Percentiles rank a stretch among this genome's conserved stretches.
These are phyloP conservation scores for Polyporus tsugae DNA, from an alignment of 1,284 basidiomycete genomes.

Conservation along the genomic window DNA sequence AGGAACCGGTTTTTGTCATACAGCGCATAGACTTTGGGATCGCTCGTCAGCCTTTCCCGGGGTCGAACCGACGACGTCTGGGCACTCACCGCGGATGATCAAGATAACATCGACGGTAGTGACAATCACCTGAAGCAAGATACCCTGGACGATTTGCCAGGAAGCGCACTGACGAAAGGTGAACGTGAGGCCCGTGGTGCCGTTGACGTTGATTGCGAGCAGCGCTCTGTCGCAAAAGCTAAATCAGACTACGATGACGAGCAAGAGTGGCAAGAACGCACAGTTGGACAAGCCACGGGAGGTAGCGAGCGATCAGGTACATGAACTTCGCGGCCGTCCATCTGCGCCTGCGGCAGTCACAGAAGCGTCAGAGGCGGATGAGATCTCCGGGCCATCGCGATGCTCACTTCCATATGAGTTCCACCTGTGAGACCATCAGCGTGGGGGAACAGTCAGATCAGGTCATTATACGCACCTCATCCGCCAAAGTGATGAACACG, in stretches of 20 bases:
- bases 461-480: slow-evolving; percentile 22
- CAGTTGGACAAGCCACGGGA: slow-evolving; percentile 38
- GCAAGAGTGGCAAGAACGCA: slow-evolving; percentile 13
- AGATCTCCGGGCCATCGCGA: neutral
- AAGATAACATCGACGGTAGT: slow-evolving; percentile 39
- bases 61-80: neutral
- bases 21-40: slow-evolving; percentile 32
- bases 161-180: slow-evolving; percentile 30
- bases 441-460: neutral
- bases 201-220: slow-evolving; percentile 36
- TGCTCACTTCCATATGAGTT: slow-evolving; percentile 30
- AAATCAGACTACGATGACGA: neutral
- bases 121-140: slow-evolving; percentile 36
- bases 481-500: slow-evolving; percentile 27
- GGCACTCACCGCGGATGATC: slow-evolving; percentile 32
- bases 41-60: neutral
- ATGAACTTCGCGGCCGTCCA: slow-evolving; percentile 37
- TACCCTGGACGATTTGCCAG: slow-evolving; percentile 38
- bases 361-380: no score
- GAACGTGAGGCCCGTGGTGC: slow-evolving; percentile 35
- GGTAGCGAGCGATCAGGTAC: slow-evolving; percentile 37
- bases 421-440: slow-evolving; percentile 13
- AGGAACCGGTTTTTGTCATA: slow-evolving; percentile 31
- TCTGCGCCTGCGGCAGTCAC: slow-evolving; percentile 22
- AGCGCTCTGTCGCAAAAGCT: slow-evolving; percentile 27